Conservation (phyloP, 2,329 filamentous ascomycete genomes). For the Elsinoe arachidis region DNA sequence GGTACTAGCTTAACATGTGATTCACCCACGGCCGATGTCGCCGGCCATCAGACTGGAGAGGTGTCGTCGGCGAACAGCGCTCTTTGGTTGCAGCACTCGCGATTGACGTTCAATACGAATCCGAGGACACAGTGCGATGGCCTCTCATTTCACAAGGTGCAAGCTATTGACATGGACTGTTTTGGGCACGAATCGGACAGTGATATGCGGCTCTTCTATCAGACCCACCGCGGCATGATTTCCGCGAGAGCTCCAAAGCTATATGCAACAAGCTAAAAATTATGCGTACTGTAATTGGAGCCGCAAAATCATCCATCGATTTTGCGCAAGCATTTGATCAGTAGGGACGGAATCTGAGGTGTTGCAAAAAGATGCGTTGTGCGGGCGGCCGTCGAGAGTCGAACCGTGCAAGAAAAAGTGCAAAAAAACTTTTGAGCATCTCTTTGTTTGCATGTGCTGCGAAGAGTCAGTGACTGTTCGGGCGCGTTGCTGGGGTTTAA, state of each 20-base stretch:
- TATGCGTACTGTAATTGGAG: no score
- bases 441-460: slow-evolving; percentile 7
- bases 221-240: neutral
- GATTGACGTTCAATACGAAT: no score
- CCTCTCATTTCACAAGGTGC: neutral
- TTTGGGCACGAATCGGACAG: no score
- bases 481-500: neutral
- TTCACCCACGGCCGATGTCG: neutral
- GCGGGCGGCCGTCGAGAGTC: neutral
- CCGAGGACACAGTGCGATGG: no score
- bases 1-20: neutral
- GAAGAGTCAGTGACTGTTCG: neutral
- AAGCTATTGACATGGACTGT: neutral
- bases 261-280: neutral
- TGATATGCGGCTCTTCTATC: neutral
- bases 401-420: neutral
- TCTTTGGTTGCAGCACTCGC: no score
- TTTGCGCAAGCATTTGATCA: no score
- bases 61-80: no score
- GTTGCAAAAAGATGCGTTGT: no score
- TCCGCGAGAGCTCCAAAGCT: neutral
- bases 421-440: slow-evolving; percentile 10
- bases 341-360: no score
- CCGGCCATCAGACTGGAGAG: neutral
- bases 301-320: no score